phyloP scores from a whole-genome alignment of 192 early-diverging fungal species.

The Chytriomyces sp. region DNA sequence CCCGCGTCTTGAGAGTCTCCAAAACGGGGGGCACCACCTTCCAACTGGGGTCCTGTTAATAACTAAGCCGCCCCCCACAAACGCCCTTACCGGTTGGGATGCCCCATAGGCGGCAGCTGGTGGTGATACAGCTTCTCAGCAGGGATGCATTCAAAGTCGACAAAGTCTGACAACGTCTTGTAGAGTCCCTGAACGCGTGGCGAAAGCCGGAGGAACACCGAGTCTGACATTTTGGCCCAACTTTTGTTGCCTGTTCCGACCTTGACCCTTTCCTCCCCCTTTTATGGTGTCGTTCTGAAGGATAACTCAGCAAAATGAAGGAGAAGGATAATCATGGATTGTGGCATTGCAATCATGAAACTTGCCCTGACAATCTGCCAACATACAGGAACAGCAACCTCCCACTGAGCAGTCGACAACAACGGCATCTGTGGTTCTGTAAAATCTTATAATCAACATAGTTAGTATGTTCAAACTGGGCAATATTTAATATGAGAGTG shows the following conservation, averaged over 20 bases:
- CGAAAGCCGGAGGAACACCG: slow-evolving; percentile 37
- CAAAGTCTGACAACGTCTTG: slow-evolving; percentile 45
- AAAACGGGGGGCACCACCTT: slow-evolving; percentile 75
- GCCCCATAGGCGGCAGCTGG: slow-evolving; percentile 66
- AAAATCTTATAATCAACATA: too few relatives aligned
- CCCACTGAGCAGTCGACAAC: too few relatives aligned
- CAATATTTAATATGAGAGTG: too few relatives aligned
- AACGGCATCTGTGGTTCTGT: too few relatives aligned
- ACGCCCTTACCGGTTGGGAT: slow-evolving; percentile 79
- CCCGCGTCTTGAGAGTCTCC: slow-evolving; percentile 87
- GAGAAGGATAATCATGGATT: too few relatives aligned
- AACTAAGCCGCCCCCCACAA: too few relatives aligned
- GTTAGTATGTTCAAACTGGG: too few relatives aligned
- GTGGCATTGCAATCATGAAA: too few relatives aligned
- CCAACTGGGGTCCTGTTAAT: neutral
- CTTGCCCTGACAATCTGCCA: too few relatives aligned
- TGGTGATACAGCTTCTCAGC: slow-evolving; percentile 75
- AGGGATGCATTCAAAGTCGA: slow-evolving; percentile 88
- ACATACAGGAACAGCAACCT: too few relatives aligned
- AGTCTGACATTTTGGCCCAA: neutral
- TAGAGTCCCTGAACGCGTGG: slow-evolving; percentile 41
- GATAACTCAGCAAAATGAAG: too few relatives aligned
- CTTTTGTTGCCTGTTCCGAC: neutral
- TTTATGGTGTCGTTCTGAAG: too few relatives aligned
- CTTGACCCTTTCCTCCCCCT: neutral